These are phyloP conservation scores for Alternaria atra DNA, from an alignment of 2,329 filamentous ascomycete species.

Conservation along the genomic window DNA sequence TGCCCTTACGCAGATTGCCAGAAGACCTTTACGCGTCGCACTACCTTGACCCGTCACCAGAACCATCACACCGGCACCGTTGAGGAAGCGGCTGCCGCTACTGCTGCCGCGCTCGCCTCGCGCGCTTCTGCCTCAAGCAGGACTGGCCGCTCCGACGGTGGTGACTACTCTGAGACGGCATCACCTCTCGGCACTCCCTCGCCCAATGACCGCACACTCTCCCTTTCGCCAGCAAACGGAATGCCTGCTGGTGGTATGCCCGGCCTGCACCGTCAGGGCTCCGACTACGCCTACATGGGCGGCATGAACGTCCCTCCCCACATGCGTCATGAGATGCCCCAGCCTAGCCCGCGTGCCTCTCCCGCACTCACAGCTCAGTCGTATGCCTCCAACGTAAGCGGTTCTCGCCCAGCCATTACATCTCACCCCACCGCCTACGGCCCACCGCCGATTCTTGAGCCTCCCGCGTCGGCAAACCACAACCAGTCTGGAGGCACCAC, in stretches of 20 bases:
- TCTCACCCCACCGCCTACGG: conserved; percentile 86
- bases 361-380: conserved; percentile 71
- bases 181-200: conserved; percentile 84
- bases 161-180: conserved; percentile 74
- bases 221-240: conserved; percentile 81
- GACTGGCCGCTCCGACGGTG: conserved; percentile 72
- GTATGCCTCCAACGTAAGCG: conserved; percentile 63
- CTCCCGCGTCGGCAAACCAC: conserved; percentile 79
- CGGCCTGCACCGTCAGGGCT: conserved; percentile 71
- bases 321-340: conserved; percentile 77
- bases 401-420: conserved; percentile 69
- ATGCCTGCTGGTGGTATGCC: conserved; percentile 70
- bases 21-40: conserved; percentile 96
- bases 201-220: conserved; percentile 78
- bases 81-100: conserved; percentile 89
- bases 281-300: conserved; percentile 79
- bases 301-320: conserved; percentile 84
- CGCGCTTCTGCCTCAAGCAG: conserved; percentile 57
- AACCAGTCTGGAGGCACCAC: conserved; percentile 66
- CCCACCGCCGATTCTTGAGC: conserved; percentile 85
- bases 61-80: conserved; percentile 96
- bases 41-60: conserved; percentile 92
- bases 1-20: conserved; percentile 97
- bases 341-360: conserved; percentile 72
- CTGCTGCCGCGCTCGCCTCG: conserved; percentile 81